phyloP scores from a whole-genome alignment of 176 grass and related monocot species.

The Ampelocalamus luodianensis region DNA sequence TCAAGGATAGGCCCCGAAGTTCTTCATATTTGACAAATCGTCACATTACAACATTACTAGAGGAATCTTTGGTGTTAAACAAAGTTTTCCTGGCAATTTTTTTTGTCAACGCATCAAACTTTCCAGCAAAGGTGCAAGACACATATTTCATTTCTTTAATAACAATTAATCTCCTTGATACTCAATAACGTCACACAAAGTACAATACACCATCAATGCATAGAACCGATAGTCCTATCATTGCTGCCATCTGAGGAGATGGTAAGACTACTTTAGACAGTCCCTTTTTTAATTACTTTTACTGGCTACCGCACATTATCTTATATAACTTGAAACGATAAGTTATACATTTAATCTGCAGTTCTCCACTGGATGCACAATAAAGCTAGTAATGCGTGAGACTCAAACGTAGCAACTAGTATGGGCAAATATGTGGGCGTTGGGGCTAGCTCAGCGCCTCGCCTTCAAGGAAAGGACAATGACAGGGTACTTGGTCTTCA shows the following conservation, averaged over 20 bases:
- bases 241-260: background rate
- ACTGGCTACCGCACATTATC: background rate
- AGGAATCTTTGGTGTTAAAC: background rate
- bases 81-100: background rate
- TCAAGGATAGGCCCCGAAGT: too few species aligned
- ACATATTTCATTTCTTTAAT: background rate
- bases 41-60: background rate
- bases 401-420: background rate
- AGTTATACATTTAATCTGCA: background rate
- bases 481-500: slow-evolving; percentile 54
- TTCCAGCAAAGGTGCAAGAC: background rate
- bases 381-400: background rate
- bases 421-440: background rate
- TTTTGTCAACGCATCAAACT: background rate
- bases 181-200: background rate
- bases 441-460: background rate
- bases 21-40: too few species aligned
- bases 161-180: background rate
- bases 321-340: background rate
- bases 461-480: slow-evolving; percentile 52
- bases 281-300: background rate
- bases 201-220: background rate
- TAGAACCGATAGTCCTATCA: background rate
- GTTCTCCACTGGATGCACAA: background rate
- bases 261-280: background rate